Evolutionary conservation across 495 filamentous ascomycete genomes (phyloP), one percentile per base, ranked within the genome.

Genomic region (Cercophora samala): DNA sequence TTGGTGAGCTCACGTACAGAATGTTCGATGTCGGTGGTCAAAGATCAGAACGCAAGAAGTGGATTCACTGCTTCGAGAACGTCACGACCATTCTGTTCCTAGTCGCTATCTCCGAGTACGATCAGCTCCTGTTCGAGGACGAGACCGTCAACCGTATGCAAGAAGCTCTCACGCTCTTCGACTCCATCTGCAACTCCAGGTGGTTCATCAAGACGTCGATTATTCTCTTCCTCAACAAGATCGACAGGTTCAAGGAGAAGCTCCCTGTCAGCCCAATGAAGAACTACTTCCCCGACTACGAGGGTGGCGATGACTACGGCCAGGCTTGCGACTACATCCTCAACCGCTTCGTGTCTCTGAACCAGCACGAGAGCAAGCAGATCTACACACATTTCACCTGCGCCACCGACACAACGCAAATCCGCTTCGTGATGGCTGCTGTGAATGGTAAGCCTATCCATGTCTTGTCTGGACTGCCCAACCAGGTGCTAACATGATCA

Each of bases 1-100:
- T 98, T 70, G 96, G 95, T 68, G 93, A 97, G 73, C 82, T 99
- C 74, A 98, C 93, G 32, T 99, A 97, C 82, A 89, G 96, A 64
- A 99, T 99, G 95, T 98, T 98, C 82, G 95, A 99, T 77, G 95
- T 99, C 37, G 95, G 95, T 84, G 95, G 95, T 73, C 95, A 98
- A 81, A 90, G 95, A 72, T 98, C 96, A 1, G 95, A 99, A 80
- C 91, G 95, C 70, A 99, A 99, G 90, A 99, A 99, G 89, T 99
- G 95, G 95, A 99, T 99, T 67, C 95, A 99, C 83, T 97, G 94
- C 84, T 99, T 99, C 82, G 95, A 99, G 83, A 98, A 99, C 73
- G 95, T 99, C 74, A 97, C 94, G 58, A 97, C 95, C 19, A 97
- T 99, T 72, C 90, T 99, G 46, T 99, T 99, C 88, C 81, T 99